These are phyloP conservation scores for Pleurotus platypus DNA, from an alignment of 768 basidiomycete species.

Conservation along the genomic window DNA sequence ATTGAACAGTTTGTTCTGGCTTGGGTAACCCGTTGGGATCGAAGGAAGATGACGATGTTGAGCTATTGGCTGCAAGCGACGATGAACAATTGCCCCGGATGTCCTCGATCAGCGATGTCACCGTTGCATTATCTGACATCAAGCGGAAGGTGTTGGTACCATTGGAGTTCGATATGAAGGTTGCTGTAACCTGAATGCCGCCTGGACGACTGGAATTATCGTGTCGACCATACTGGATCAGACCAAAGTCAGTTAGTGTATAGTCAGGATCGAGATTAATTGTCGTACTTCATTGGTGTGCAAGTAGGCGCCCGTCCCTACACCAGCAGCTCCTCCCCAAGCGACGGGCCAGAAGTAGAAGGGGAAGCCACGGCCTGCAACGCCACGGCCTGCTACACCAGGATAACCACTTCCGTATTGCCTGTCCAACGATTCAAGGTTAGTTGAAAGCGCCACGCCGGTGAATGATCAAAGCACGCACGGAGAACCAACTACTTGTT, in stretches of 20 bases:
- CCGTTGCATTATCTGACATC: slow-evolving; percentile 45
- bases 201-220: slow-evolving; percentile 48
- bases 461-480: slow-evolving; percentile 15
- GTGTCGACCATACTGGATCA: slow-evolving; percentile 38
- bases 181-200: slow-evolving; percentile 40
- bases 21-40: slow-evolving; percentile 19
- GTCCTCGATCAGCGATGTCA: slow-evolving; percentile 36
- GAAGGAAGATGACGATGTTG: slow-evolving; percentile 22
- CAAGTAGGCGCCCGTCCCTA: slow-evolving; percentile 17
- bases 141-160: slow-evolving; percentile 40
- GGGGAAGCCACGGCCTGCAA: slow-evolving; percentile 40
- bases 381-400: slow-evolving; percentile 33
- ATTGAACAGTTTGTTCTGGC: slow-evolving; percentile 59
- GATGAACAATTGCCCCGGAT: slow-evolving; percentile 42
- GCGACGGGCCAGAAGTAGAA: slow-evolving; percentile 56
- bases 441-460: neutral
- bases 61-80: slow-evolving; percentile 26
- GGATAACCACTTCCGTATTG: slow-evolving; percentile 58
- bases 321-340: slow-evolving; percentile 32
- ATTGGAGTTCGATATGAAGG: slow-evolving; percentile 36
- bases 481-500: slow-evolving; percentile 35
- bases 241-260: neutral
- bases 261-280: neutral
- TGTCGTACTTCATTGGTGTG: slow-evolving; percentile 34
- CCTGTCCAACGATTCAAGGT: slow-evolving; percentile 22